Evolutionary conservation across 768 basidiomycete species (phyloP), one percentile per base, ranked within the genome.

Genomic region (Mrakia gelida): DNA sequence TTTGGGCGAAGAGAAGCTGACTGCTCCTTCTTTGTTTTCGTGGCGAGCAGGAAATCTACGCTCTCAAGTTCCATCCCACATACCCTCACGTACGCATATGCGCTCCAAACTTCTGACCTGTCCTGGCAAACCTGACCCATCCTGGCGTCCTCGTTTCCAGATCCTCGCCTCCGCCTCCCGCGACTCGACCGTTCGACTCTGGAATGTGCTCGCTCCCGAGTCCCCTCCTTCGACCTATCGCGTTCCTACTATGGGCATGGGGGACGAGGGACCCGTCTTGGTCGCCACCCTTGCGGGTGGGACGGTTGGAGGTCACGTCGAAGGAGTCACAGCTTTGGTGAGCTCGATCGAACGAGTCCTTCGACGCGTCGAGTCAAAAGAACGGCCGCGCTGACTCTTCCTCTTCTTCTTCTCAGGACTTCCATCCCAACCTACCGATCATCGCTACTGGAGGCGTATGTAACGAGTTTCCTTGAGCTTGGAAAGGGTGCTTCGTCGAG

Each of bases 151-250:
- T 38, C 38, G 38, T 8, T 8, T 3, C 4, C 38, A 83, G 68
- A 82, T 83, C 73, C 79, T 83, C 38, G 81, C 82, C 9, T 82
- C 82, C 1, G 80, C 79, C 15, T 82, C 82, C 4, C 54, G 73
- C n/a, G 83, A 84, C 75, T 79, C 79, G n/a, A 82, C 83, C 28
- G 71, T 73, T 15, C 75, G 83, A 30, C 77, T 84, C 16, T 84
- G 83, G 83, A 82, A 82, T 71, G 79, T 84, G 26, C 71, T 80
- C 21, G 82, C 81, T 23, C 7, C 59, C 4, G 80, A 81, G 15
- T 32, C 74, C 10, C 38, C 26, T 2, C 26, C 45, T 7, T 32
- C 13, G 1, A 52, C 70, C 13, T 71, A 79, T n/a, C 59, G 28
- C 26, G 75, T 62, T 18, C 71, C 68, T 45, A 43, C 75, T 6